Base-by-base conservation (phyloP, 768 basidiomycete species). In the Cystofilobasidium capitatum region DNA sequence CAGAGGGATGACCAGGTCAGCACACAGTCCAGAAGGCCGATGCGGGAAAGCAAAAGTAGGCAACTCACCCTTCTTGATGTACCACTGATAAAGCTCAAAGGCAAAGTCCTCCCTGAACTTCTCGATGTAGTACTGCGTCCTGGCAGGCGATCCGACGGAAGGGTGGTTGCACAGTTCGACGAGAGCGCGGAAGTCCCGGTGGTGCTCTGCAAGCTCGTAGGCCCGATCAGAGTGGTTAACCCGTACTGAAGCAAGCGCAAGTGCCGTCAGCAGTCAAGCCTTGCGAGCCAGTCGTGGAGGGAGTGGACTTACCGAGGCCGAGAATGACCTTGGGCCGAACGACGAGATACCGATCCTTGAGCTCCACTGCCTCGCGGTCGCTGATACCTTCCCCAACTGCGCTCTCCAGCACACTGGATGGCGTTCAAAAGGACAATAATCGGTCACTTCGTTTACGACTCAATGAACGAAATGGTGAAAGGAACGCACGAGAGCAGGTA, bases 1-100 rank as follows among this genome's bases (percentile, higher is more conserved):
- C 26, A 69, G 45, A 64, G 24, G 24, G 42, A 69, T 9, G 13
- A 35, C 31, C 22, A 64, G 12, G 31, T 17, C 26, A 20, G 40
- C n/a, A 40, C 22, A n/a, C n/a, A 29, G 39, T 42, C 36, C 31
- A 57, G 12, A 7, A 9, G 54, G 29, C 14, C 14, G 33, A 31
- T 29, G 12, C 6, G 54, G 54, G 26, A 35, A 35, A 22, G 35
- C 37, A 37, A 58, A n/a, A n/a, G 29, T 55, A 57, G 20, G 22
- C 29, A 24, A 75, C 82, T 51, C 65, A 88, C 90, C 89, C 71
- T 92, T 86, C 71, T 91, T 88, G 59, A 94, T 88, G 75, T 90
- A 94, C 88, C 88, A 96, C 73, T 85, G 83, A 74, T 89, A 93
- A n/a, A 96, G 81, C 73, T 90, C 86, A n/a, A 82, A 84, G 0